phyloP scores from a whole-genome alignment of 176 grass and related monocot genomes.

The Zea luxurians region DNA sequence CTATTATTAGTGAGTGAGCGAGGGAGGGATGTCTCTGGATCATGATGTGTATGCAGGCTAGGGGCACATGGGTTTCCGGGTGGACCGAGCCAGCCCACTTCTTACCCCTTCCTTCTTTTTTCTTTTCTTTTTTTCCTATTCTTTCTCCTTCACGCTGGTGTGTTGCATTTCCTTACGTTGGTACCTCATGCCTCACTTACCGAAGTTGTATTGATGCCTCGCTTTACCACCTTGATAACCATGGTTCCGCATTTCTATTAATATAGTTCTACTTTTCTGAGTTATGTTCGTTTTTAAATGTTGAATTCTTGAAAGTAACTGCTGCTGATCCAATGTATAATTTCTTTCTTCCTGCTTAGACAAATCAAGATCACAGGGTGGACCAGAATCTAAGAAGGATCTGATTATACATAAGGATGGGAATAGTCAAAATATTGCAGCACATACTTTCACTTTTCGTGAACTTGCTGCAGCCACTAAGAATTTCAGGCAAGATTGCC shows the following conservation, averaged over 20 bases:
- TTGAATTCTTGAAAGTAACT: not conserved
- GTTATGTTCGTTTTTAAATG: not conserved
- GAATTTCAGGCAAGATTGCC: constrained; percentile 79
- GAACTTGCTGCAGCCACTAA: constrained; percentile 83
- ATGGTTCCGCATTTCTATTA: constrained; percentile 8
- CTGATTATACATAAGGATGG: constrained; percentile 60
- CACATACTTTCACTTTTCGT: constrained; percentile 87
- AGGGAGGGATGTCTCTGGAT: not conserved
- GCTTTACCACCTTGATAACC: not conserved
- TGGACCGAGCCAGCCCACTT: not conserved
- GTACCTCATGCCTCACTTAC: not conserved
- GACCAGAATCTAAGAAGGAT: constrained; percentile 63
- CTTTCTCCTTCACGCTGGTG: not conserved
- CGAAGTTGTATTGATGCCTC: not conserved
- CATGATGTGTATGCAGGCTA: not conserved
- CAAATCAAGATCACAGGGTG: constrained; percentile 53
- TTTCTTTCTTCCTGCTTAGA: constrained; percentile 51
- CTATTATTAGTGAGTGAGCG: too few species aligned
- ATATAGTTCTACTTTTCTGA: not conserved
- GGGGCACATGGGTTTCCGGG: not conserved
- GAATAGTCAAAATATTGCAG: constrained; percentile 75
- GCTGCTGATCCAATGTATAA: constrained; percentile 7
- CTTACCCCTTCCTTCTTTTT: not conserved
- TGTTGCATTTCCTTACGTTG: not conserved
- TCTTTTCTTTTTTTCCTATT: not conserved